Evolutionary conservation across 2,329 filamentous ascomycete genomes (phyloP).

Genomic region (Ascochyta fabae): DNA sequence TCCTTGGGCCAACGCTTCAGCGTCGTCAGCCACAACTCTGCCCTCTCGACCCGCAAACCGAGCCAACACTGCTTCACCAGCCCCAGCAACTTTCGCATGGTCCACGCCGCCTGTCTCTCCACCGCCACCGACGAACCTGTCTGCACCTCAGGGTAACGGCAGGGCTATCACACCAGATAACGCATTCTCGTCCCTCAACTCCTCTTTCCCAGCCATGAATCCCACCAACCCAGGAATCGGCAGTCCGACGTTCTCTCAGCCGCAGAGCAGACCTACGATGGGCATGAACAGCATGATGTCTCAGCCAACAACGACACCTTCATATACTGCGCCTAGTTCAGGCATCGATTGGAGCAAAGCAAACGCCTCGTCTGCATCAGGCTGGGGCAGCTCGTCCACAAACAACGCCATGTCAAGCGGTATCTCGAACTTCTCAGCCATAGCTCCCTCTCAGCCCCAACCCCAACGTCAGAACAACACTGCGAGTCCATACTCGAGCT

Average conservation of each 20-base stretch:
- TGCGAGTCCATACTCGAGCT: constrained; percentile 43
- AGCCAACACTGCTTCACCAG: constrained; percentile 35
- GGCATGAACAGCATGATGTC: constrained; percentile 44
- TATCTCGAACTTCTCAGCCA: constrained; percentile 58
- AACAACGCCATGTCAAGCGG: constrained; percentile 21
- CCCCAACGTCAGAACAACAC: constrained; percentile 20
- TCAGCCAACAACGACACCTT: constrained; percentile 32
- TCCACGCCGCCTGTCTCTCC: constrained; percentile 51
- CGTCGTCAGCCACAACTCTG: constrained; percentile 31
- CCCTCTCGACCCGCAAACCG: constrained; percentile 43
- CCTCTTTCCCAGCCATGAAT: constrained; percentile 45
- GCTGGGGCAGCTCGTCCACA: constrained; percentile 33
- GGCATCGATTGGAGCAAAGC: constrained; percentile 44
- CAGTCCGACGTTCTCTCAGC: constrained; percentile 45
- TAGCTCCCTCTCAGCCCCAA: constrained; percentile 54
- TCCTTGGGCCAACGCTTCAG: constrained; percentile 50
- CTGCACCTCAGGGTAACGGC: constrained; percentile 36
- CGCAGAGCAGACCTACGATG: constrained; percentile 41
- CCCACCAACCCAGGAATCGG: constrained; percentile 45
- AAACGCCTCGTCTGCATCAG: constrained; percentile 24
- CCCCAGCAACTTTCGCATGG: constrained; percentile 56
- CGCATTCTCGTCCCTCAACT: constrained; percentile 50
- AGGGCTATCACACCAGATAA: constrained; percentile 62
- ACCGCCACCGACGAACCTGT: constrained; percentile 34
- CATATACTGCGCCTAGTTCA: constrained; percentile 30